Evolutionary conservation across 495 filamentous ascomycete species (phyloP), one percentile per base, ranked within the genome.

Genomic region (Hyaloscypha finlandica): DNA sequence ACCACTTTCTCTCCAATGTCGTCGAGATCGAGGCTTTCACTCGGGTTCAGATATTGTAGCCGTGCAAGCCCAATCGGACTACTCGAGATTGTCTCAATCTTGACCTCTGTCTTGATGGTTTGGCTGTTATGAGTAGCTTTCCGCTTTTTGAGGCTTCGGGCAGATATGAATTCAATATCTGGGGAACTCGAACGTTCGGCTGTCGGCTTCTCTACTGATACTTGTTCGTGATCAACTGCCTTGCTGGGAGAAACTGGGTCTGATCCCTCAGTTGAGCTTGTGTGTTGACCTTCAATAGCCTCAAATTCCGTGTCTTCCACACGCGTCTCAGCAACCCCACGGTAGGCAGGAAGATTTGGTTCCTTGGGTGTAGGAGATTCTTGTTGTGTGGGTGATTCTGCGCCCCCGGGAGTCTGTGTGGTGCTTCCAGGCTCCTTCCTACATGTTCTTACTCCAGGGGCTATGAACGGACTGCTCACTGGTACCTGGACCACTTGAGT

Each of bases 21-120:
- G 76, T 95, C 91, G 12, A 94, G 80, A 75, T 95, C 92, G 37
- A 92, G 83, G 62, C 89, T 93, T 68, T 85, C 79, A 62, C 84
- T 70, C 6, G 77, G 74, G 25, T 74, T 67, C 61, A 83, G 78
- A 22, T 59, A 56, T 12, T 35, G 48, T 5, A 75, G 35, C 12
- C 53, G 59, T 19, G 67, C 64, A 20, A 67, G 64, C 64, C 74
- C 76, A 29, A 67, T 67, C 12, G 74, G 76, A 54, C 80, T 73
- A 5, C 80, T 76, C 0, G 74, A 76, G 37, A 79, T 75, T 6
- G 74, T 77, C 68, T 77, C 68, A 45, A 67, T 59, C 35, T 70
- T 70, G 63, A 71, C 55, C 58, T 61, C 63, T n/a, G 52, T 12
- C 55, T 11, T 33, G 20, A 31, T 20, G 25, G 8, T 67, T 29